Base-by-base conservation (phyloP, 2,329 filamentous ascomycete species). In the Cucurbitaria berberidis region DNA sequence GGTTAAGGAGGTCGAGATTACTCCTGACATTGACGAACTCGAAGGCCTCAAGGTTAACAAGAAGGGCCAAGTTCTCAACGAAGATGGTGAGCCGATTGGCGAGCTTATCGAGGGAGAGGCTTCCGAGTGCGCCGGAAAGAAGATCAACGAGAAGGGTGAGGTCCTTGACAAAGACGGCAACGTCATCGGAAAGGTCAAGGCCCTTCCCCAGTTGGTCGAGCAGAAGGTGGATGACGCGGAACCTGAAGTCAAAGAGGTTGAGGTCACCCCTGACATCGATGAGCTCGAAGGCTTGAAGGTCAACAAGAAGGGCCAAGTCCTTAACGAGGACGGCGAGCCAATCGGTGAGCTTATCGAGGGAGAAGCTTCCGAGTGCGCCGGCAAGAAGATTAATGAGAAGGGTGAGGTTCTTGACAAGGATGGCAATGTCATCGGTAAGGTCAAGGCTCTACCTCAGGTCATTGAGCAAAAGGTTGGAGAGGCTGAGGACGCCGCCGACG, bases 321-420 rank as follows among this genome's bases (percentile, higher is more conserved):
- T 82, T 30, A 77, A 81, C 59, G 80, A 82, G 61, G 81, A 82
- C 46, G 81, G 81, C 21, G 82, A 84, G 53, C 72, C 76, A 6
- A 81, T 84, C 59, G 82, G 81, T 27, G 79, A 82, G 62, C 78
- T 84, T 36, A 68, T 73, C 35, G 81, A 83, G 60, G 86, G 87
- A 36, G 82, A 88, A 46, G 72, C 87, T 11, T 73, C 81, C 13
- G 84, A 87, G 57, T 87, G 86, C 57, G 83, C 86, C 16, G 81
- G 86, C 53, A 87, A 86, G 76, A 88, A 87, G 72, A 77, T 86
- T 61, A 86, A 88, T 59, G 81, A 81, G 53, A 79, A 86, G 72
- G 86, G 86, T 18, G 86, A 88, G 64, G 84, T 88, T 50, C 79
- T 87, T 66, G 85, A 87, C 68, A 84, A 81, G 69, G 81, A 84